Conservation (phyloP, 257 asterid genomes). For the Voacanga thouarsii region DNA sequence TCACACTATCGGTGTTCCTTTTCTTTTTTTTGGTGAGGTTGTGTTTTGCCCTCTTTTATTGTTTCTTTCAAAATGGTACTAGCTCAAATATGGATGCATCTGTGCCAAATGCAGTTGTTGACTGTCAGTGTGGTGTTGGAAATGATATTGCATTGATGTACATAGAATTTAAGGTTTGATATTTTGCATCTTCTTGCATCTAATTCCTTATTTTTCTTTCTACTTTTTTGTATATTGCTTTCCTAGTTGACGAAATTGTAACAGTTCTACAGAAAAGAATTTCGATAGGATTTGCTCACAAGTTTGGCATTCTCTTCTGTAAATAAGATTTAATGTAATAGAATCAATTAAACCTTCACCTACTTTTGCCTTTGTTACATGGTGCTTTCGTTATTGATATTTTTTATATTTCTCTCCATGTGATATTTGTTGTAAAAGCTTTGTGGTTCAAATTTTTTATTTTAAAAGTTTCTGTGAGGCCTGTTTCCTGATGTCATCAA, state of each 20-base stretch:
- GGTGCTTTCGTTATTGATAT: background rate
- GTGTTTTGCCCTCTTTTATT: background rate
- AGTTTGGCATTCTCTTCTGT: background rate
- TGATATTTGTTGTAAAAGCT: background rate
- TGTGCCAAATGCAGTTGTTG: background rate
- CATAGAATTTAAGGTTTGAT: background rate
- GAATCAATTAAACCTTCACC: background rate
- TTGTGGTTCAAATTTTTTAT: background rate
- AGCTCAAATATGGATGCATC: background rate
- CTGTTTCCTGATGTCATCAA: background rate
- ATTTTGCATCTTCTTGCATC: background rate
- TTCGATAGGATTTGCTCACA: background rate
- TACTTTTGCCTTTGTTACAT: background rate
- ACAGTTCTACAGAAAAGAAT: background rate
- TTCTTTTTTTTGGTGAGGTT: background rate
- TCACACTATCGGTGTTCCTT: background rate
- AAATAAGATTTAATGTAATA: background rate
- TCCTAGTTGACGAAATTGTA: background rate
- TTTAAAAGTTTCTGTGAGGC: no score
- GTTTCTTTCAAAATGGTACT: background rate
- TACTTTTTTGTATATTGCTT: background rate
- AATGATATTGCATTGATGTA: background rate
- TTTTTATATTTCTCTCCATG: background rate
- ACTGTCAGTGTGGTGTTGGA: no score
- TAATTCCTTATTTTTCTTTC: background rate